Base-by-base conservation (phyloP, 768 basidiomycete species). In the Tylopilus balloui region DNA sequence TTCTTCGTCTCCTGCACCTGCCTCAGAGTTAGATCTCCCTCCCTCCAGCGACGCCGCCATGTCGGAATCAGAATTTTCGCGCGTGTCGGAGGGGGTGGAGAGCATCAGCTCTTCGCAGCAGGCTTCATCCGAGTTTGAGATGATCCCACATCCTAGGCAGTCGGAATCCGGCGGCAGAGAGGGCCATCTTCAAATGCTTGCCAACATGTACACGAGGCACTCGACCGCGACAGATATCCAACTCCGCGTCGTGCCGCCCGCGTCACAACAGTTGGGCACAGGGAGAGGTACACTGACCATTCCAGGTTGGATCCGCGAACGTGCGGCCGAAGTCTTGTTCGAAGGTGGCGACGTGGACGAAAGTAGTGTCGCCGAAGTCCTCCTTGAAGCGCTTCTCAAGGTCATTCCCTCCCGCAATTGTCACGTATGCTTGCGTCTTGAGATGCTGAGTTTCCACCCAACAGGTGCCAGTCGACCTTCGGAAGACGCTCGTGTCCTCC, bases 281-380 rank as follows among this genome's bases (percentile, higher is more conserved):
- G 89, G 88, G 3, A 71, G 77, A 8, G 92, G 88, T 0, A 91
- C 85, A 0, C 66, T 96, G 39, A 73, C 89, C 38, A 80, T 98
- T 37, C 95, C 95, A 1, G 95, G 95, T 3, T 99, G 96, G 96
- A 77, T 99, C 34, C 71, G 95, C 36, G 95, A 98, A 64, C 77
- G 94, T 13, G 87, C 87, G 1, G 83, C 93, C 1, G 96, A 98
- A 66, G 78, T 95, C 6, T 71, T 97, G 10, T 97, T 96, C 53
- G 89, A 91, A 62, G 84, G 85, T 1, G 90, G 89, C 6, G 91
- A 93, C 57, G 83, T 91, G 10, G 92, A 95, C 57, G 88, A 92
- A 67, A 78, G 78, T 52, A 92, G 88, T 52, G 71, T 94, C 7
- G 87, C 90, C 0, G 91, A 93, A 61, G 76, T 85, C 23, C 76